A percentile compares a stretch with the other conserved stretches of the same genome.
These are phyloP conservation scores for Arabidopsis thaliana DNA, from an alignment of 345 rosid species.

Conservation along the genomic window DNA sequence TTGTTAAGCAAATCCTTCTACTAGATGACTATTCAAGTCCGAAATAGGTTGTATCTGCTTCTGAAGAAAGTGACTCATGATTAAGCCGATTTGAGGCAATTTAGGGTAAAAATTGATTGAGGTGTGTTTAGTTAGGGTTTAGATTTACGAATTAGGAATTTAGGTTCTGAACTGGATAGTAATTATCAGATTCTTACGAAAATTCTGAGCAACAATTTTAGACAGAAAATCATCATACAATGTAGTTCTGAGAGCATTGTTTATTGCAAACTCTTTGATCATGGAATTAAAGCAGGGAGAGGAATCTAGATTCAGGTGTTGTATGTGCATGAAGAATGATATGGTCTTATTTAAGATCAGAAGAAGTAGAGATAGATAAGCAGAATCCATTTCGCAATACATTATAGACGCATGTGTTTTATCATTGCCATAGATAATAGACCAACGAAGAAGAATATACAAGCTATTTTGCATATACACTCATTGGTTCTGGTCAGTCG, in stretches of 20 bases:
- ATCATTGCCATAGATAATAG: constrained; percentile 6
- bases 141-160: constrained; percentile 6
- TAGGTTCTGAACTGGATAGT: not conserved
- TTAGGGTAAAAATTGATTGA: not conserved
- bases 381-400: constrained; percentile 3
- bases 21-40: not conserved
- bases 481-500: constrained; percentile 1
- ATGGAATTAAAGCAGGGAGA: not conserved
- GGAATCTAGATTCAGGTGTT: not conserved
- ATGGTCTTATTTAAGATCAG: not conserved
- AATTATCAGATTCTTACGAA: not conserved
- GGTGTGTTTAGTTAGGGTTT: not conserved
- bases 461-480: not conserved
- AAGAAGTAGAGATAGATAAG: constrained; percentile 11
- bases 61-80: not conserved
- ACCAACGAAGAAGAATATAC: not conserved
- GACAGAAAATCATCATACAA: not conserved
- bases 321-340: not conserved
- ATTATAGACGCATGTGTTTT: not conserved
- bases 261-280: constrained; percentile 12
- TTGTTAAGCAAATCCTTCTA: not conserved
- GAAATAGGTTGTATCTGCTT: not conserved
- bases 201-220: not conserved
- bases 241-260: not conserved
- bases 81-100: not conserved